Percentiles rank a stretch among this genome's conserved stretches.
These are phyloP conservation scores for Vigna angularis DNA, from an alignment of 306 rosid genomes.

Conservation along the genomic window DNA sequence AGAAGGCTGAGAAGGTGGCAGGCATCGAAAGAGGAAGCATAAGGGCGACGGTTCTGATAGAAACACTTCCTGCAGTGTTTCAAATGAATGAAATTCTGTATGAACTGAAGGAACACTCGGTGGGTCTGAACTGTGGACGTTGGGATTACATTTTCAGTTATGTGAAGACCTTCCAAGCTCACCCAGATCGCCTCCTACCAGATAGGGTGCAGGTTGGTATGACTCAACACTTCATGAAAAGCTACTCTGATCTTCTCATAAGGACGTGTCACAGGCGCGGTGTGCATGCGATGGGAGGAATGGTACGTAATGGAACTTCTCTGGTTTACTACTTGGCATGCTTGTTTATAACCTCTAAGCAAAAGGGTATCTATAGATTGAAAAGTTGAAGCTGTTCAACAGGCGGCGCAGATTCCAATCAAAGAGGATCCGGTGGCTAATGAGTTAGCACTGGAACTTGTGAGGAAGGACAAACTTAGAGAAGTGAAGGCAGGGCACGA, in stretches of 20 bases:
- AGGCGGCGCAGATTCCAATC: constrained; percentile 95
- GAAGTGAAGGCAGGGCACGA: constrained; percentile 94
- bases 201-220: constrained; percentile 87
- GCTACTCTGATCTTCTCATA: constrained; percentile 86
- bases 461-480: constrained; percentile 85
- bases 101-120: constrained; percentile 86
- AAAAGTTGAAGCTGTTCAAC: constrained; percentile 33
- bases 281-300: constrained; percentile 97
- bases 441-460: constrained; percentile 78
- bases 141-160: constrained; percentile 99
- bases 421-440: constrained; percentile 76
- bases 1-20: constrained; percentile 77
- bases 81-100: constrained; percentile 96
- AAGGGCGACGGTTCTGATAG: constrained; percentile 85
- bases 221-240: constrained; percentile 92
- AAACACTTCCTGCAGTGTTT: constrained; percentile 91
- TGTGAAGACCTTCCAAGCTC: constrained; percentile 90
- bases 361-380: background rate
- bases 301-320: constrained; percentile 55
- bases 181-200: constrained; percentile 79
- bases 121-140: constrained; percentile 89
- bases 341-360: background rate
- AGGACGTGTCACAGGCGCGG: constrained; percentile 87
- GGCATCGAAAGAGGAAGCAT: constrained; percentile 90
- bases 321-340: too few relatives aligned